Evolutionary conservation across 176 grass and related monocot species (phyloP), one percentile per base, ranked within the genome.

Genomic region (Thinopyrum elongatum): DNA sequence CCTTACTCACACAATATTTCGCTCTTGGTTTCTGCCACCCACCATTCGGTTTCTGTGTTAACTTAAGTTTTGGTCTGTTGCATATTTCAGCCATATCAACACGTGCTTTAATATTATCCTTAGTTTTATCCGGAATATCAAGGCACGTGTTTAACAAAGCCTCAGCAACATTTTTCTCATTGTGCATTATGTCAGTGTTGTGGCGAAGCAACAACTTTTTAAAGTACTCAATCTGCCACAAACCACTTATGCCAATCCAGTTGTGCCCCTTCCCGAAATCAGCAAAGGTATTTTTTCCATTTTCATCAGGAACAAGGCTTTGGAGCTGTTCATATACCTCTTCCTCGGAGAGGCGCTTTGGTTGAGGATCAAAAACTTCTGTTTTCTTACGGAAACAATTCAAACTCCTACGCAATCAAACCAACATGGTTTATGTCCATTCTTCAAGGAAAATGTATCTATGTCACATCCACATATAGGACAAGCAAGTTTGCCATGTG

Each of bases 61-160:
- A 58, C 2, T 83, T 0, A 7, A 72, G 10, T 27, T 31, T 73
- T 12, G 33, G 58, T 5, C n/a, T 49, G 9, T 80, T 69, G 23
- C 80, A 70, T 47, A 70, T 17, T 2, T 34, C 6, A 60, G 71
- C 59, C 51, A 83, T 36, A n/a, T 82, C 80, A 27, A 82, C 49
- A 39, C 80, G 65, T 19, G 51, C 49, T 35, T 82, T 82, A 11
- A 70, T 14, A 57, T 82, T 82, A 35, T 82, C 80, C 65, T 59
- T 83, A 2, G 81, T 72, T 38, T 57, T 71, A 21, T 60, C 8
- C 1, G 31, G 0, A 5, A 85, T 68, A 51, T 51, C 47, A 14
- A 51, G 13, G 47, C 47, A 51, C 11, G 47, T 51, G 47, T 14
- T 51, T 51, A 51, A 15, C 47, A 51, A 51, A 15, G 47, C 80